Evolutionary conservation across 2,329 filamentous ascomycete genomes (phyloP).

Genomic region (Metarhizium album): DNA sequence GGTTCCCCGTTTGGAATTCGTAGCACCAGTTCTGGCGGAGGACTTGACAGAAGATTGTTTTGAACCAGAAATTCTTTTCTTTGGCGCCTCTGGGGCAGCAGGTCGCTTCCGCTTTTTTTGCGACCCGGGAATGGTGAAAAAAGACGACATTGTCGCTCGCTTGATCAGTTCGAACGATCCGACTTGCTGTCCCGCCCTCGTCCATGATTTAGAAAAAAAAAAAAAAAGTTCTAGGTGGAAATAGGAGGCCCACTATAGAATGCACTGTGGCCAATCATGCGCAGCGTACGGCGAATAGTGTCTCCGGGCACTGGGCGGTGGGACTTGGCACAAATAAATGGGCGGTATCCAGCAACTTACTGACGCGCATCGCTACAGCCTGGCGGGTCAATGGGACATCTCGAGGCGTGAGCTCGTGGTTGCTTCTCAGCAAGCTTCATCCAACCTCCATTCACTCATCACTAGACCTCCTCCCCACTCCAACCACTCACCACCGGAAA

Average conservation of each 20-base stretch:
- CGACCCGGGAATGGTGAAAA: slow-evolving; percentile 81
- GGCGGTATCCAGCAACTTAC: slow-evolving; percentile 6
- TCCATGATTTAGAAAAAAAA: slow-evolving; percentile 9
- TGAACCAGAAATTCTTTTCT: slow-evolving; percentile 46
- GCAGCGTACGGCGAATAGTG: slow-evolving; percentile 16
- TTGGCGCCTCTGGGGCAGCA: slow-evolving; percentile 41
- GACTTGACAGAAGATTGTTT: slow-evolving; percentile 29
- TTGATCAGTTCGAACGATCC: neutral
- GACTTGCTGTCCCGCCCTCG: slow-evolving; percentile 11
- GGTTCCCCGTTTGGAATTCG: slow-evolving; percentile 34
- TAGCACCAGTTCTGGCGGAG: slow-evolving; percentile 26
- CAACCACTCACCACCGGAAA: slow-evolving; percentile 3
- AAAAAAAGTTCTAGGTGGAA: slow-evolving; percentile 29
- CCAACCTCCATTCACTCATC: neutral
- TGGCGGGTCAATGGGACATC: slow-evolving; percentile 12
- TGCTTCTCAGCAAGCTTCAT: slow-evolving; percentile 2
- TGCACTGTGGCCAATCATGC: slow-evolving; percentile 15
- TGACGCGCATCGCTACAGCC: slow-evolving; percentile 30
- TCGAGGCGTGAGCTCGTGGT: slow-evolving; percentile 7
- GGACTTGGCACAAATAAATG: slow-evolving; percentile 17
- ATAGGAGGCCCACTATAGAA: slow-evolving; percentile 10
- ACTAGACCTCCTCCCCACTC: slow-evolving; percentile 3
- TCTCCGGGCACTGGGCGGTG: slow-evolving; percentile 23
- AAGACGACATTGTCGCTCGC: slow-evolving; percentile 66
- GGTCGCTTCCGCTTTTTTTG: slow-evolving; percentile 83